Evolutionary conservation across 2,329 filamentous ascomycete genomes (phyloP).

Genomic region (Lasiodiplodia sp.): DNA sequence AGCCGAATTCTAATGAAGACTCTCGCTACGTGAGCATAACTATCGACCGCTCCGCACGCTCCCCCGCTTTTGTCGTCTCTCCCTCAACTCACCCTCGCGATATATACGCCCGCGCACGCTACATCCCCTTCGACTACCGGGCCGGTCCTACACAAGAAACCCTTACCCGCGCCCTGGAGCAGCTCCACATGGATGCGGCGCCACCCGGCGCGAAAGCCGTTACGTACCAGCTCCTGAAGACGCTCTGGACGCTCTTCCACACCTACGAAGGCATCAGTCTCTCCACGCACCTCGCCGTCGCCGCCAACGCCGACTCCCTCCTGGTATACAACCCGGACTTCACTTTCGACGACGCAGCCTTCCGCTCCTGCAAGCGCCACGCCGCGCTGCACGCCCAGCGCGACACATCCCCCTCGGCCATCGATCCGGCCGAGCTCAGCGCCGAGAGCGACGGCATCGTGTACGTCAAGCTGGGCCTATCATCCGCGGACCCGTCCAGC

Average conservation of each 20-base stretch:
- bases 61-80: constrained; percentile 70
- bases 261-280: constrained; percentile 71
- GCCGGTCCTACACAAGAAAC: constrained; percentile 49
- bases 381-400: constrained; percentile 66
- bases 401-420: constrained; percentile 55
- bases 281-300: constrained; percentile 58
- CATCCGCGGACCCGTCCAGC: constrained; percentile 45
- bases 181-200: constrained; percentile 61
- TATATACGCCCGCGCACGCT: constrained; percentile 55
- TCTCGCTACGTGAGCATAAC: constrained; percentile 67
- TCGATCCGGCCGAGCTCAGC: constrained; percentile 63
- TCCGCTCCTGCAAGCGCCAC: constrained; percentile 68
- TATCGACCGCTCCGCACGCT: constrained; percentile 68
- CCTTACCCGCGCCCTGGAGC: constrained; percentile 54
- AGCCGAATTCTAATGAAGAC: constrained; percentile 46
- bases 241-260: constrained; percentile 66
- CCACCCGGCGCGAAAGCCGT: constrained; percentile 53
- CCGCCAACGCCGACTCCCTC: constrained; percentile 49
- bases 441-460: constrained; percentile 78
- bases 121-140: constrained; percentile 69
- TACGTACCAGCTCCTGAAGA: constrained; percentile 59
- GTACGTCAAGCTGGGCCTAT: constrained; percentile 67
- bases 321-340: constrained; percentile 64
- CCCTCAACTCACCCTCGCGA: constrained; percentile 55
- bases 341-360: constrained; percentile 75